Evolutionary conservation across 2,329 filamentous ascomycete genomes (phyloP), one percentile per base, ranked within the genome.

Genomic region (Clarireedia homoeocarpa): DNA sequence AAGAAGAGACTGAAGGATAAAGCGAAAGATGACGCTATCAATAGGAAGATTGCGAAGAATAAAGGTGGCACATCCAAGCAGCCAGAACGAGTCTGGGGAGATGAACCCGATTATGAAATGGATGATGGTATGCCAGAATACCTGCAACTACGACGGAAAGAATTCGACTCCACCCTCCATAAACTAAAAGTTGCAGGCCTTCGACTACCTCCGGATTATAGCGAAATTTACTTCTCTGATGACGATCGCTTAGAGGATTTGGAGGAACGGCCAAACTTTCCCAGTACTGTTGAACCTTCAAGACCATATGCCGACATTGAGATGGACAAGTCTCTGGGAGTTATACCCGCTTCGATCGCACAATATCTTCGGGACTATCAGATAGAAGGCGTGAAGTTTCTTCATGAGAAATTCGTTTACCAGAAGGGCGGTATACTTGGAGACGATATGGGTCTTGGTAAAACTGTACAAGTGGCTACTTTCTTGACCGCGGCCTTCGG

Each of bases 371-470:
- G 94, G 58, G 88, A 91, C 61, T 99, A 99, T 66, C 94, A 99
- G 70, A 77, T 97, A 1, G 81, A 88, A 27, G 94, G 94, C 5
- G 89, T 87, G 14, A 79, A 81, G 34, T 97, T 96, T 65, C 76
- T 99, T 6, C 91, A 97, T 68, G 82, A 89, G 58, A 80, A 89
- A 23, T 97, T 97, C 67, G 86, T 96, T 4, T 92, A 89, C 62
- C 94, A 99, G 67, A 86, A 86, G 63, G 94, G 94, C 1, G 58
- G 58, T 15, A 88, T 97, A 17, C 77, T 97, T 0, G 63, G 92
- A 5, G 92, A 97, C 67, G 92, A 97, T 66, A 97, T 97, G 92
- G 92, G 92, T 7, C 72, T 99, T 34, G 94, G 94, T 0, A 99
- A 99, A 72, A 99, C 94, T 0, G 89, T 99, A 2, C 94, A 99